These are phyloP conservation scores for Eucalyptus shirleyi DNA, from an alignment of 345 rosid genomes.

Conservation along the genomic window DNA sequence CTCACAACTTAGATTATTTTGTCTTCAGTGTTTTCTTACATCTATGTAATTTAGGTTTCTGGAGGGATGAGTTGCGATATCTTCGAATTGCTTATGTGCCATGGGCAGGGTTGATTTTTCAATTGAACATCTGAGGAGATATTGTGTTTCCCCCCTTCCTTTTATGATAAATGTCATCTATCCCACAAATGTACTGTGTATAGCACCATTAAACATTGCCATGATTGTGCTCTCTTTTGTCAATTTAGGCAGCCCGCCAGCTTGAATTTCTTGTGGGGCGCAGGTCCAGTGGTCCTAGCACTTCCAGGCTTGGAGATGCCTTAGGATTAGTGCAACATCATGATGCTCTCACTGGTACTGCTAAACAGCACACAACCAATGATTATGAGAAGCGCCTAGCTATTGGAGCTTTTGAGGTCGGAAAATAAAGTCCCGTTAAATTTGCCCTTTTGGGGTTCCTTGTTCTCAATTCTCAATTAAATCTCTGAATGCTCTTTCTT, in stretches of 20 bases:
- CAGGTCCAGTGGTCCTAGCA: conserved; percentile 31
- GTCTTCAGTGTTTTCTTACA: background rate
- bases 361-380: conserved; percentile 82
- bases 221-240: background rate
- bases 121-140: background rate
- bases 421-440: background rate
- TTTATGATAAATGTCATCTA: background rate
- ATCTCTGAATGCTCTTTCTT: background rate
- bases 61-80: background rate
- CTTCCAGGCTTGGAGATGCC: conserved; percentile 62
- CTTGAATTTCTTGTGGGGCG: conserved; percentile 69
- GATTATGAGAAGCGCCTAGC: conserved; percentile 66
- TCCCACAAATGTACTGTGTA: background rate
- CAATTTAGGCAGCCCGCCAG: conserved; percentile 66
- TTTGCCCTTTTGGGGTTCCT: background rate
- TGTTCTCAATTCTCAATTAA: background rate
- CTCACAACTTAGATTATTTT: background rate
- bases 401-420: conserved; percentile 59
- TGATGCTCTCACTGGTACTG: conserved; percentile 83
- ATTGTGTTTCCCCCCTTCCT: background rate
- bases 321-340: conserved; percentile 80
- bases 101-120: background rate
- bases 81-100: background rate
- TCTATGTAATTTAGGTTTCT: background rate
- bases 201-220: background rate